These are phyloP conservation scores for Ceratocystiopsis brevicomis DNA, from an alignment of 2,329 filamentous ascomycete species.

Conservation along the genomic window DNA sequence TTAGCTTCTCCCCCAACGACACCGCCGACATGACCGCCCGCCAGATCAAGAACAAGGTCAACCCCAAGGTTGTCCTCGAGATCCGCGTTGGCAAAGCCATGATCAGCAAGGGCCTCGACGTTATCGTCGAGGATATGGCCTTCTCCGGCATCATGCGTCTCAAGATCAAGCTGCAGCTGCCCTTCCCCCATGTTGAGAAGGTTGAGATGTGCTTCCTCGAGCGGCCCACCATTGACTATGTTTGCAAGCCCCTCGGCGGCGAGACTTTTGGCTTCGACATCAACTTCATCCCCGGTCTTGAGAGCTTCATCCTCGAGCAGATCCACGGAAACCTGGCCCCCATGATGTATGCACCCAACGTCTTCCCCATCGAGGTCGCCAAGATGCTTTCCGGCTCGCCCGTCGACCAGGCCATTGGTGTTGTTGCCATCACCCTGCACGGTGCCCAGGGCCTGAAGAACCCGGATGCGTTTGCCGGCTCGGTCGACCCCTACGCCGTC, in stretches of 20 bases:
- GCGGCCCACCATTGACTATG: conserved; percentile 79
- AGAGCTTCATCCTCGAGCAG: conserved; percentile 85
- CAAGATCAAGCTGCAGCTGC: conserved; percentile 91
- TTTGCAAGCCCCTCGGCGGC: conserved; percentile 91
- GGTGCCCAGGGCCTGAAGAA: conserved; percentile 88
- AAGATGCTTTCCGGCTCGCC: conserved; percentile 93
- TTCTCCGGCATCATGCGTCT: conserved; percentile 92
- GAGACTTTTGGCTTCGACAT: conserved; percentile 95
- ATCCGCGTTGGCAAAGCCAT: conserved; percentile 89
- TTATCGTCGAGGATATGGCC: conserved; percentile 95
- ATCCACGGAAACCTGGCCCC: conserved; percentile 85
- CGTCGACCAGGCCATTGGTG: conserved; percentile 88
- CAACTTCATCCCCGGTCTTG: conserved; percentile 92
- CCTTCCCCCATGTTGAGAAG: conserved; percentile 87
- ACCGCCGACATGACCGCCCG: conserved; percentile 74
- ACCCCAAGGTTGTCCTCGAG: conserved; percentile 89
- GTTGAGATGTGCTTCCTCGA: conserved; percentile 91
- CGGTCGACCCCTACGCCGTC: conserved; percentile 73
- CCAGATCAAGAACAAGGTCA: conserved; percentile 88
- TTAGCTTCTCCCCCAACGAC: conserved; percentile 96
- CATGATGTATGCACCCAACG: conserved; percentile 96
- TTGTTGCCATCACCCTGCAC: conserved; percentile 79
- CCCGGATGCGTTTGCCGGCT: conserved; percentile 79
- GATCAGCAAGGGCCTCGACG: conserved; percentile 89
- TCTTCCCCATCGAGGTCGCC: conserved; percentile 94